A percentile compares a stretch with the other conserved stretches of the same genome.
phyloP scores from a whole-genome alignment of 108 stramenopile genomes.

The Nitzschia sp. region DNA sequence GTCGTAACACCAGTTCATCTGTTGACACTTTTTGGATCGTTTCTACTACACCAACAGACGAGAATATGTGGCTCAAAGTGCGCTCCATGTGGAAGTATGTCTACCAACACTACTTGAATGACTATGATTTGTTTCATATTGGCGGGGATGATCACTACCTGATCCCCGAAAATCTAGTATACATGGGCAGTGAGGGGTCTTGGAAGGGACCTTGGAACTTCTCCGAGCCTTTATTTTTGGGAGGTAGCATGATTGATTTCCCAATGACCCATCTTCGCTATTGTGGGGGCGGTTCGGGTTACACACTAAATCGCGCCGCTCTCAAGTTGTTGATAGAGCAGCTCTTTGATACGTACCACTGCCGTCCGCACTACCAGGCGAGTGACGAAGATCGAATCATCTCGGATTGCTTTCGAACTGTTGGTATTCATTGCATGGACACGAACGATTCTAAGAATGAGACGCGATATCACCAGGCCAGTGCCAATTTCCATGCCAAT shows the following conservation, averaged over 20 bases:
- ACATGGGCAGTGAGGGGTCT: background rate
- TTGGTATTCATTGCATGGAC: slow-evolving; percentile 39
- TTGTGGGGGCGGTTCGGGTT: slow-evolving; percentile 51
- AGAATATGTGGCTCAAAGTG: slow-evolving; percentile 46
- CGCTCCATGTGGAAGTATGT: slow-evolving; percentile 72
- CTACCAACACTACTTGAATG: slow-evolving; percentile 52
- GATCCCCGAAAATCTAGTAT: slow-evolving; percentile 76
- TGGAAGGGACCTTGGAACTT: slow-evolving; percentile 3
- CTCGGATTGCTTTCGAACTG: slow-evolving; percentile 25
- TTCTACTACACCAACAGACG: no score
- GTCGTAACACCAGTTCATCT: no score
- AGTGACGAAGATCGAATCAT: slow-evolving; percentile 41
- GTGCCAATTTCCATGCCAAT: slow-evolving; percentile 20
- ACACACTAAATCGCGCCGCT: slow-evolving; percentile 38
- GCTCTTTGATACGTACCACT: slow-evolving; percentile 12
- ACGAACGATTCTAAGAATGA: slow-evolving; percentile 33
- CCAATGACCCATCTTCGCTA: slow-evolving; percentile 59
- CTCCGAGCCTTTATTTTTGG: slow-evolving; percentile 59
- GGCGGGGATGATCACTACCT: slow-evolving; percentile 83
- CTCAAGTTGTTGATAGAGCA: slow-evolving; percentile 45
- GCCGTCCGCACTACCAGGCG: slow-evolving; percentile 4
- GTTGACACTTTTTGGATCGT: no score
- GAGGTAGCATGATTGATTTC: slow-evolving; percentile 60
- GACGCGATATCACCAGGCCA: slow-evolving; percentile 32
- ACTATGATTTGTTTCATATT: slow-evolving; percentile 65